Evolutionary conservation across 352 stramenopile species (phyloP).

Genomic region (Globisporangium paroecandrum): DNA sequence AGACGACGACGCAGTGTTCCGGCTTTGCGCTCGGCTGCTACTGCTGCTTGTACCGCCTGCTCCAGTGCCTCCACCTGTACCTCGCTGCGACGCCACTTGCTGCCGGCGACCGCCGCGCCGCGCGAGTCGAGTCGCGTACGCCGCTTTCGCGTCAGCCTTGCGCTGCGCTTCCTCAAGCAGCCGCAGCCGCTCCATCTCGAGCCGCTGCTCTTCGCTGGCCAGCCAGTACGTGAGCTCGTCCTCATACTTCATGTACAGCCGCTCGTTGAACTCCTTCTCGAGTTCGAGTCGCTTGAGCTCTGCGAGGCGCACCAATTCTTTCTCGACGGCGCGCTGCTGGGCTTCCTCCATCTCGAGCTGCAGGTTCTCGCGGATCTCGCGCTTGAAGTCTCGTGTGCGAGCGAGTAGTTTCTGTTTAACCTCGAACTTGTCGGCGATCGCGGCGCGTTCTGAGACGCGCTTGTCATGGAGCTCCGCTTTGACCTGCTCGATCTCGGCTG

Average conservation of each 20-base stretch:
- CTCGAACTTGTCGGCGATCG: slow-evolving; percentile 20
- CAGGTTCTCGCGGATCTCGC: slow-evolving; percentile 56
- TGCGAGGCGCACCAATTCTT: slow-evolving; percentile 35
- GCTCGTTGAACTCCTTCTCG: slow-evolving; percentile 49
- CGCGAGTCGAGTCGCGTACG: slow-evolving; percentile 49
- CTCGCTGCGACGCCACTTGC: slow-evolving; percentile 21
- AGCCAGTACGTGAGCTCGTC: slow-evolving; percentile 65
- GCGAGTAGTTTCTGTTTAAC: slow-evolving; percentile 24
- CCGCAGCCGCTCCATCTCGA: slow-evolving; percentile 40
- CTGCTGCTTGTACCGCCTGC: not conserved
- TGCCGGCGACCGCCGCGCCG: slow-evolving; percentile 56
- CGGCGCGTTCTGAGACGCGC: slow-evolving; percentile 5
- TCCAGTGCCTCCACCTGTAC: slow-evolving; percentile 3
- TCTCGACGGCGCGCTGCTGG: slow-evolving; percentile 48
- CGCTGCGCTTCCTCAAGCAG: slow-evolving; percentile 36
- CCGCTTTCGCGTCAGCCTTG: slow-evolving; percentile 45
- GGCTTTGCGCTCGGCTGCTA: slow-evolving; percentile 2
- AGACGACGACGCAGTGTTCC: slow-evolving; percentile 1
- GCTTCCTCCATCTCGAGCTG: slow-evolving; percentile 62
- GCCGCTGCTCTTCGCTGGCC: slow-evolving; percentile 36
- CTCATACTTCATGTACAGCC: slow-evolving; percentile 65
- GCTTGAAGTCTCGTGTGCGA: slow-evolving; percentile 48
- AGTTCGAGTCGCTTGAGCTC: slow-evolving; percentile 34
- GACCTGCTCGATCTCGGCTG: slow-evolving; percentile 21
- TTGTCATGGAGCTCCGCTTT: slow-evolving; percentile 13